Evolutionary conservation across 257 asterid genomes (phyloP).

Genomic region (Primulina eburnea): DNA sequence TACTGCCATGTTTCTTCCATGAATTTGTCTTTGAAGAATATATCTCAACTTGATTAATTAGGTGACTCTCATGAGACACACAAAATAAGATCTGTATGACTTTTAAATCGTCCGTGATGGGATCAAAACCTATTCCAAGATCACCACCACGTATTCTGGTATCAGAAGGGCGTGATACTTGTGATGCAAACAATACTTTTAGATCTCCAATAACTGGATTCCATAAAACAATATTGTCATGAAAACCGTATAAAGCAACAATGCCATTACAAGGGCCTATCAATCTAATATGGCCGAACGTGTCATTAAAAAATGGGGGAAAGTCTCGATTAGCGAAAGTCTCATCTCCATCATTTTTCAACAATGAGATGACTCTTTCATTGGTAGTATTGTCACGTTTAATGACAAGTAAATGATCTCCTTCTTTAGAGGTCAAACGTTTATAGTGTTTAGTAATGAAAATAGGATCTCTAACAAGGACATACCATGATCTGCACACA

Average conservation of each 20-base stretch:
- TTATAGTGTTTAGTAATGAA: conserved; percentile 33
- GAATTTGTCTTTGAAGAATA: conserved; percentile 34
- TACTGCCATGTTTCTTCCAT: conserved; percentile 38
- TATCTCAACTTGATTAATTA: conserved; percentile 46
- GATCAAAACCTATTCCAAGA: conserved; percentile 47
- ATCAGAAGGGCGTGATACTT: conserved; percentile 27
- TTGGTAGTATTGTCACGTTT: conserved; percentile 40
- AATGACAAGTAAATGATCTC: conserved; percentile 34
- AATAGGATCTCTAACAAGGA: conserved; percentile 28
- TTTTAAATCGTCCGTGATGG: conserved; percentile 36
- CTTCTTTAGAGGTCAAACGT: not conserved
- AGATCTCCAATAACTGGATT: conserved; percentile 46
- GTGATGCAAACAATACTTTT: conserved; percentile 36
- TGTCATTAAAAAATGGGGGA: conserved; percentile 33
- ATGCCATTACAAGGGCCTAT: conserved; percentile 57
- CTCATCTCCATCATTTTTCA: conserved; percentile 18
- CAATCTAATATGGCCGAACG: conserved; percentile 47
- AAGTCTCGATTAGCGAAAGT: conserved; percentile 33
- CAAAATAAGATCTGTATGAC: conserved; percentile 52
- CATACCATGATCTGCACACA: conserved; percentile 46
- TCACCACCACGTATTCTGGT: conserved; percentile 49
- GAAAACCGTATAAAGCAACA: conserved; percentile 48
- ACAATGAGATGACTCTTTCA: conserved; percentile 37
- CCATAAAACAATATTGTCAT: conserved; percentile 52
- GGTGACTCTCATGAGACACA: conserved; percentile 16